phyloP scores from a whole-genome alignment of 352 stramenopile genomes.

The Aphanomyces stellatus region DNA sequence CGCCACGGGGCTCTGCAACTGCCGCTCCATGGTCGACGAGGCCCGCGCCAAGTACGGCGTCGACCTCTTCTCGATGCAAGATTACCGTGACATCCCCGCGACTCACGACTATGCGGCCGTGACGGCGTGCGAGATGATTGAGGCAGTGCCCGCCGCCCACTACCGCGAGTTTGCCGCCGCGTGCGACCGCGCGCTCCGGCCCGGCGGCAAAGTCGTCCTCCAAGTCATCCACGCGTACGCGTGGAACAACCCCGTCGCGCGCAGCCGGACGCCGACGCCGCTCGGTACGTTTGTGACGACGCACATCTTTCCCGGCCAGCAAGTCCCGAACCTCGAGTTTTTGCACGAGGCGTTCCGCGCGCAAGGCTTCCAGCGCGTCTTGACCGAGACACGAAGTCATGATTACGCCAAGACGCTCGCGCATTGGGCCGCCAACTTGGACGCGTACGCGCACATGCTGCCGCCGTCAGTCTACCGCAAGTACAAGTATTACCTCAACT shows the following conservation, averaged over 20 bases:
- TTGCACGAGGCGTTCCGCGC: slow-evolving; percentile 10
- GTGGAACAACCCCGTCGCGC: slow-evolving; percentile 20
- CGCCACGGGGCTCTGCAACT: slow-evolving; percentile 22
- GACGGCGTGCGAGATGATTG: slow-evolving; percentile 30
- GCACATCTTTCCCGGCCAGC: slow-evolving; percentile 28
- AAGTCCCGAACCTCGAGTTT: slow-evolving; percentile 22
- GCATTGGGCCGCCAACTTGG: slow-evolving; percentile 5
- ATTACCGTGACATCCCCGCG: slow-evolving; percentile 25
- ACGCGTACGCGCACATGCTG: background rate
- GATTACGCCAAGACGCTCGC: slow-evolving; percentile 15
- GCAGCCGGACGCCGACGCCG: slow-evolving; percentile 24
- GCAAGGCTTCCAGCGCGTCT: slow-evolving; percentile 15
- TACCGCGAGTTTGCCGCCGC: slow-evolving; percentile 26
- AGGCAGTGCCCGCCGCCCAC: slow-evolving; percentile 25
- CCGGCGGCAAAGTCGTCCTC: slow-evolving; percentile 24
- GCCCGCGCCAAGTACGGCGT: slow-evolving; percentile 1
- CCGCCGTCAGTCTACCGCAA: slow-evolving; percentile 18
- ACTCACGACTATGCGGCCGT: slow-evolving; percentile 27
- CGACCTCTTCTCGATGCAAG: slow-evolving; percentile 15
- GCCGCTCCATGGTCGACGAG: slow-evolving; percentile 14
- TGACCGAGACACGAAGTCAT: slow-evolving; percentile 7
- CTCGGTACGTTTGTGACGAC: slow-evolving; percentile 31
- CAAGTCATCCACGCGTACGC: slow-evolving; percentile 25
- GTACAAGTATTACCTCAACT: slow-evolving; percentile 20
- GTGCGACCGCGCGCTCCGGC: slow-evolving; percentile 27